These are phyloP conservation scores for Aulographum hederae DNA, from an alignment of 2,329 filamentous ascomycete species.

Conservation along the genomic window DNA sequence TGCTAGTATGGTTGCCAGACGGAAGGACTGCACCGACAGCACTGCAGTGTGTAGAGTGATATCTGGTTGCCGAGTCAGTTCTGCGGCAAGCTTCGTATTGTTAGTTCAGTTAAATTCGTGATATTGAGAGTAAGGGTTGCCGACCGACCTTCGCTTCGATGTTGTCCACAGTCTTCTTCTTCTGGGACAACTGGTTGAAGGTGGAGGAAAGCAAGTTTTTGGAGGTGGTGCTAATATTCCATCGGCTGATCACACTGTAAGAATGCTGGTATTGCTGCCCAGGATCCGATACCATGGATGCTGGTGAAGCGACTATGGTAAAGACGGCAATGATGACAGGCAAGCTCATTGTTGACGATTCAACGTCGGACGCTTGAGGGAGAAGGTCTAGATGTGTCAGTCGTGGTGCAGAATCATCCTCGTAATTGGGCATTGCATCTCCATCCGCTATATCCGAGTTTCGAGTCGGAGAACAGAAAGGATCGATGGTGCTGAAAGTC, in stretches of 20 bases:
- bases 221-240: neutral
- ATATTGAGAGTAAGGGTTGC: too few species aligned
- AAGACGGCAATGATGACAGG: neutral
- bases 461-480: neutral
- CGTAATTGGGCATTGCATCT: neutral
- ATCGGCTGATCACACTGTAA: neutral
- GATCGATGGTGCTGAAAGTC: neutral
- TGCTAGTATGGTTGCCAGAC: slow-evolving; percentile 53
- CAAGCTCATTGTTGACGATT: neutral
- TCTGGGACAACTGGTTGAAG: slow-evolving; percentile 56
- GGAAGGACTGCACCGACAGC: slow-evolving; percentile 47
- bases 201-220: neutral
- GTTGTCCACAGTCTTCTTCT: too few species aligned
- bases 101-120: too few species aligned
- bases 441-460: neutral
- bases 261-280: too few species aligned
- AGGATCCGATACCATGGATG: neutral
- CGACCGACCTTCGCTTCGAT: too few species aligned
- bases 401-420: too few species aligned
- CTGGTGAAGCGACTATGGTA: neutral
- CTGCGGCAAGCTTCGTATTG: too few species aligned
- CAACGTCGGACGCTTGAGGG: neutral
- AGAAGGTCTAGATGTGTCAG: neutral
- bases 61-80: too few species aligned
- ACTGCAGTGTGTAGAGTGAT: slow-evolving; percentile 60